Conservation (phyloP, 768 basidiomycete species). For the Russula vinacea region DNA sequence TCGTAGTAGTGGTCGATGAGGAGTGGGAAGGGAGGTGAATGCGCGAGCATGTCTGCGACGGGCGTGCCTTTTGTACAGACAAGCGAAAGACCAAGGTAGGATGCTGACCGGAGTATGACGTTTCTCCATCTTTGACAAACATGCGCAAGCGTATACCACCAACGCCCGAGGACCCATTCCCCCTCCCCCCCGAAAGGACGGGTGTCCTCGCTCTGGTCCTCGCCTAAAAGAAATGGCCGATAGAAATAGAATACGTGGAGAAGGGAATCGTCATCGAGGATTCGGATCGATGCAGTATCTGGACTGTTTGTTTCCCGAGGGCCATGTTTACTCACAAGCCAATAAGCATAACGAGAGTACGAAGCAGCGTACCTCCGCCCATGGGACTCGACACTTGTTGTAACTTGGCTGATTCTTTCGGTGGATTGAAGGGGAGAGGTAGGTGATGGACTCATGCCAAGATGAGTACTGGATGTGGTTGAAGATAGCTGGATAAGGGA, state of each 20-base stretch:
- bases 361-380: no score
- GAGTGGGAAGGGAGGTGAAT: background rate
- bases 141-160: background rate
- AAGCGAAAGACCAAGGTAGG: background rate
- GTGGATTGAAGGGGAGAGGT: no score
- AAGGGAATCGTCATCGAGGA: background rate
- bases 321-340: no score
- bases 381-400: no score
- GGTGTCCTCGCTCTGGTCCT: background rate
- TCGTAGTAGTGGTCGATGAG: background rate
- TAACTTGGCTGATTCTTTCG: no score
- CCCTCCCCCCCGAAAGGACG: background rate
- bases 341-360: no score
- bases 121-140: background rate
- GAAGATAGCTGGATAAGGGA: no score
- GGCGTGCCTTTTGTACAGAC: slow-evolving; percentile 1
- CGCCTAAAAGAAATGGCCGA: background rate
- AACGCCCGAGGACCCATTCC: background rate
- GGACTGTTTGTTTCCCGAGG: no score
- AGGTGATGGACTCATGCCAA: no score
- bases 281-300: no score
- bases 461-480: no score
- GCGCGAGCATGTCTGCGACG: background rate
- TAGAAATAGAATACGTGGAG: background rate
- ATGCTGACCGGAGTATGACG: background rate